Base-by-base conservation (phyloP, 306 rosid genomes). In the Ormosia semicastrata region DNA sequence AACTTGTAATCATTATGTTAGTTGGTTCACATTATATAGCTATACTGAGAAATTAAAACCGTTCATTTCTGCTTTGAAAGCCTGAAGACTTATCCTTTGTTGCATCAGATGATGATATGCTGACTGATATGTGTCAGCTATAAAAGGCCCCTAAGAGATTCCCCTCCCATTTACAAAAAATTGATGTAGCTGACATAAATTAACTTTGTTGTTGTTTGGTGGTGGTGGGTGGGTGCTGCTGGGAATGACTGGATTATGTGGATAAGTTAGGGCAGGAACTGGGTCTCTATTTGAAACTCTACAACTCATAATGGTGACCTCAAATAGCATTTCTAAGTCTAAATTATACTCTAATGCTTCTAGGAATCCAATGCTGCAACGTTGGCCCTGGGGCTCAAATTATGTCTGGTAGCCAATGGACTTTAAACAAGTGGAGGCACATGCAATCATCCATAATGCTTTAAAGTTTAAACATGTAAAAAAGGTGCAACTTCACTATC, bases 321-420 rank as follows among this genome's bases (percentile, higher is more conserved):
- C 82, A 53, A 68, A 69, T 53, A 40, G 6, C 39, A 53, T 52
- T 62, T 46, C 10, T 15, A 58, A 78, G 62, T 66, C 80, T 67
- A 66, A 81, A 66, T 59, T 71, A 24, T 59, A 11, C 36, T 30
- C 53, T 62, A 76, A 78, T 83, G 88, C 85, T 83, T 87, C 68
- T 81, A 18, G 85, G 91, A 89, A 89, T 89, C 93, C 93, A 71
- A 87, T 83, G 92, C 56, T 65, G 56, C 59, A 64, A 68, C 46
- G 2, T 41, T 52, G 66, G 54, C 18, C 39, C 8, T 13, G 41
- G 83, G 39, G 13, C 75, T 52, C 50, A 56, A 75, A 58, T 18
- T 72, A 12, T 39, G 63, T 69, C 39, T 68, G 39, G 18, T 59
- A 8, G 58, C 87, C 83, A 84, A 72, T 82, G 81, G 65, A 60